phyloP scores from a whole-genome alignment of 805 yeast species.

The Wickerhamiella dianesei region DNA sequence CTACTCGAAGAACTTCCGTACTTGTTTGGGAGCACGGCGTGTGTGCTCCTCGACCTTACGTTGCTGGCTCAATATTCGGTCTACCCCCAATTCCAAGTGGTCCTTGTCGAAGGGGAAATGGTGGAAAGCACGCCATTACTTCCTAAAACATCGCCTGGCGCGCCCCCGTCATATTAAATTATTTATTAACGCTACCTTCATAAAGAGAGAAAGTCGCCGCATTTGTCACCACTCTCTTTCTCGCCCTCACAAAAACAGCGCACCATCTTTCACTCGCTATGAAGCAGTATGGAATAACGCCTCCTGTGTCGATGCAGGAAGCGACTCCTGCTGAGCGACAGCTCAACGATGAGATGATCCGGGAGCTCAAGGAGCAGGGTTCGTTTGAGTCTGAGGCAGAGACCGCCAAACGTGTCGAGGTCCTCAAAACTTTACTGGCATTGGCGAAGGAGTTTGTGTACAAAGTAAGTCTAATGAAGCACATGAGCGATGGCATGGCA shows the following conservation, averaged over 20 bases:
- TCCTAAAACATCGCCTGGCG: background rate
- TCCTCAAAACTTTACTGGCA: constrained; percentile 55
- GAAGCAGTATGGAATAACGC: constrained; percentile 54
- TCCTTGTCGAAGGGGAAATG: background rate
- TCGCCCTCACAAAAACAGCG: no score
- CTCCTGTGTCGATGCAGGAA: constrained; percentile 73
- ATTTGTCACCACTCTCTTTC: background rate
- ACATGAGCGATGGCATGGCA: constrained; percentile 97
- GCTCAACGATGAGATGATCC: constrained; percentile 62
- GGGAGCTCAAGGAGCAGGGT: constrained; percentile 66
- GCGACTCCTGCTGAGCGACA: constrained; percentile 70
- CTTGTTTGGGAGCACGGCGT: constrained; percentile 19
- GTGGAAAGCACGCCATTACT: background rate
- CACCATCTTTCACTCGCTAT: no score
- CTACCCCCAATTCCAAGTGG: constrained; percentile 13
- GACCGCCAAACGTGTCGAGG: constrained; percentile 65
- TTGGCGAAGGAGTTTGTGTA: constrained; percentile 72
- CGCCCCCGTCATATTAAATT: background rate
- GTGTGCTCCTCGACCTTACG: constrained; percentile 18
- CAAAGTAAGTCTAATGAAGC: constrained; percentile 61
- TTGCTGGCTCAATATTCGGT: constrained; percentile 20
- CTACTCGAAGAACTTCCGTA: constrained; percentile 22
- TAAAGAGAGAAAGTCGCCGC: background rate
- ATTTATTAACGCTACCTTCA: background rate
- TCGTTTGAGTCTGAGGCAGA: constrained; percentile 83